These are phyloP conservation scores for Acanthamoeba lenticulata DNA, from an alignment of 208 protist species.

Conservation along the genomic window DNA sequence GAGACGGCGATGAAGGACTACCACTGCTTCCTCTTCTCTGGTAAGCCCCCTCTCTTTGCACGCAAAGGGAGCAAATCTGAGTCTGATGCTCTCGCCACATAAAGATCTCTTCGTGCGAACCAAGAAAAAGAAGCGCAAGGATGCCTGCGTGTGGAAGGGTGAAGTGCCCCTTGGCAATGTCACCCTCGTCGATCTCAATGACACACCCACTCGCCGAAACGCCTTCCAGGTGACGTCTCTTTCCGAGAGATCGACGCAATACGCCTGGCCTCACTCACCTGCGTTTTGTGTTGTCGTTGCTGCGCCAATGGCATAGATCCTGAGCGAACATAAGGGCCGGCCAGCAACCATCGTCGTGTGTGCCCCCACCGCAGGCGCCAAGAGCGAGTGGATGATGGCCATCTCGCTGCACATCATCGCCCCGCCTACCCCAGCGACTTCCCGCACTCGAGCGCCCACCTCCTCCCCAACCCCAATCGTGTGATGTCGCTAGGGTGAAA, in stretches of 20 bases:
- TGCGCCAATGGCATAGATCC: background rate
- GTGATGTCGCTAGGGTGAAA: too few relatives aligned
- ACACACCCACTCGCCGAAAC: background rate
- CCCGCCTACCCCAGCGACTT: too few relatives aligned
- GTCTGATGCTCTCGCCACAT: too few relatives aligned
- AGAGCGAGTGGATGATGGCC: conserved; percentile 30
- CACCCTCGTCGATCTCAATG: background rate
- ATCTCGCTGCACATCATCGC: conserved; percentile 11
- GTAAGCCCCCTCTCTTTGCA: too few relatives aligned
- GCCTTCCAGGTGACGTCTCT: conserved; percentile 18
- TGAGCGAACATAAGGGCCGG: background rate
- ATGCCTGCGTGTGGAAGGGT: background rate
- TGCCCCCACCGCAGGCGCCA: background rate
- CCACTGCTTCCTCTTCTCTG: conserved; percentile 31
- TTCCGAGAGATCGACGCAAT: too few relatives aligned
- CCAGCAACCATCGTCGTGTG: background rate
- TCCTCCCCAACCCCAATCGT: too few relatives aligned
- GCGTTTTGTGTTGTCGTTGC: background rate
- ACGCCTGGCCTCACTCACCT: background rate
- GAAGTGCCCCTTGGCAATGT: background rate
- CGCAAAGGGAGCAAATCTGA: too few relatives aligned
- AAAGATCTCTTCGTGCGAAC: conserved; percentile 24
- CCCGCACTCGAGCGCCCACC: too few relatives aligned
- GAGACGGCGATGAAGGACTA: background rate
- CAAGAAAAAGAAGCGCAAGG: background rate